These are phyloP conservation scores for Tetradesmus obliquus DNA, from an alignment of 139 green algal species.

Conservation along the genomic window DNA sequence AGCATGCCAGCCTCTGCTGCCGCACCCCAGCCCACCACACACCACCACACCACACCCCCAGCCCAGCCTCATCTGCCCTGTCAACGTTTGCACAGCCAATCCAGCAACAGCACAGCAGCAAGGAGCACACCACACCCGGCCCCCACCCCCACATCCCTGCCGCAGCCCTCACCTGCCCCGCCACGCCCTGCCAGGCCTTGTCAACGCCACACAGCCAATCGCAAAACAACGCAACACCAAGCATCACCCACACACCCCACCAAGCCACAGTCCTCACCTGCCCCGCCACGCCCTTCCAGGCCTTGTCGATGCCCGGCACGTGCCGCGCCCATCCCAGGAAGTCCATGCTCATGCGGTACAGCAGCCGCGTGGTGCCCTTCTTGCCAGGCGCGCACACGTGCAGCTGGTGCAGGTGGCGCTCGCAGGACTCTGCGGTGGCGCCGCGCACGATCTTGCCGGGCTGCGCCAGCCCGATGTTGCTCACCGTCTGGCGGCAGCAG, in stretches of 20 bases:
- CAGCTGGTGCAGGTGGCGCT: conserved; percentile 96
- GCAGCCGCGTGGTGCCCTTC: conserved; percentile 87
- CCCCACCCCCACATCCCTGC: too few species aligned
- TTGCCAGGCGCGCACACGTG: conserved; percentile 96
- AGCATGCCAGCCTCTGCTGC: too few species aligned
- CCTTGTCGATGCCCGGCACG: conserved; percentile 86
- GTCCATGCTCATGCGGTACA: conserved; percentile 99
- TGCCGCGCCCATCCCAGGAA: conserved; percentile 91
- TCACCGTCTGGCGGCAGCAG: conserved; percentile 65
- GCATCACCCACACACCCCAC: background rate
- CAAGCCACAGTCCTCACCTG: background rate
- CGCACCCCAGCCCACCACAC: too few species aligned
- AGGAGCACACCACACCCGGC: too few species aligned
- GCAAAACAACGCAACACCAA: background rate
- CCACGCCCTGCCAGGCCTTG: too few species aligned
- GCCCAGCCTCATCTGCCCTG: too few species aligned
- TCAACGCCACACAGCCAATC: too few species aligned
- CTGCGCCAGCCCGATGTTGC: conserved; percentile 91
- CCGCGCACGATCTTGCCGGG: conserved; percentile 91
- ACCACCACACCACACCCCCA: too few species aligned
- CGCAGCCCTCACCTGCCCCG: too few species aligned
- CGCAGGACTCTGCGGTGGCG: conserved; percentile 77
- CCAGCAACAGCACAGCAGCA: too few species aligned
- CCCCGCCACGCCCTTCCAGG: conserved; percentile 82
- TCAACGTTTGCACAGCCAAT: too few species aligned